Evolutionary conservation across 805 yeast species (phyloP), one percentile per base, ranked within the genome.

Genomic region (Cyberlindnera euphorbiiphila): DNA sequence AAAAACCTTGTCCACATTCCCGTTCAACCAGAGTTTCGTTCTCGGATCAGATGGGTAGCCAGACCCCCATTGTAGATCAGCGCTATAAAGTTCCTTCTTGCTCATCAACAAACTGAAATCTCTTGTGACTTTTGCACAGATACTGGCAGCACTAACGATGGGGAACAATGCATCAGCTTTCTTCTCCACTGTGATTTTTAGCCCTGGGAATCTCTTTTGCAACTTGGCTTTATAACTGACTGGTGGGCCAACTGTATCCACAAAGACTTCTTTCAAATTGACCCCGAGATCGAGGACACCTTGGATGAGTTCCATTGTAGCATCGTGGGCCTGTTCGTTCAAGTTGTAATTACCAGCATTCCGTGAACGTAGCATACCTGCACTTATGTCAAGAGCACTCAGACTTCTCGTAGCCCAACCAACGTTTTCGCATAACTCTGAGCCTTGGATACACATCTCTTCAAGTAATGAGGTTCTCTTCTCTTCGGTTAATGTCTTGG

Each of bases 211-310:
- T 39, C 73, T 61, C 19, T 59, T 60, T 40, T 76, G 71, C 33
- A 93, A 66, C 59, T 91, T 93, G 25, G 71, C 74, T 53, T 85
- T 94, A 58, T 93, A 93, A 24, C 81, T 66, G 1, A 62, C 74
- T 11, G 98, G 98, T 1, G 98, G 97, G 0, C 99, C 99, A 28
- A 93, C 98, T 0, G 99, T 93, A 58, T 93, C 99, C 5, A 93
- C 89, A 58, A 73, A 93, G 0, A 89, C 74, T 55, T 86, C 86
- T 19, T 66, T 70, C 6, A 93, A 56, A 26, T 76, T 72, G 6
- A 85, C 80, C 1, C 85, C 84, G 24, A 65, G 61, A 21, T 71
- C 74, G 5, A 85, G 25, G 0, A 85, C 81, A 9, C 72, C 76
- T 43, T 72, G 74, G 26, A 93, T 87, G 42, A 93, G 63, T 12